Evolutionary conservation across 2,329 filamentous ascomycete genomes (phyloP).

Genomic region (Cercospora zeae-maydis): DNA sequence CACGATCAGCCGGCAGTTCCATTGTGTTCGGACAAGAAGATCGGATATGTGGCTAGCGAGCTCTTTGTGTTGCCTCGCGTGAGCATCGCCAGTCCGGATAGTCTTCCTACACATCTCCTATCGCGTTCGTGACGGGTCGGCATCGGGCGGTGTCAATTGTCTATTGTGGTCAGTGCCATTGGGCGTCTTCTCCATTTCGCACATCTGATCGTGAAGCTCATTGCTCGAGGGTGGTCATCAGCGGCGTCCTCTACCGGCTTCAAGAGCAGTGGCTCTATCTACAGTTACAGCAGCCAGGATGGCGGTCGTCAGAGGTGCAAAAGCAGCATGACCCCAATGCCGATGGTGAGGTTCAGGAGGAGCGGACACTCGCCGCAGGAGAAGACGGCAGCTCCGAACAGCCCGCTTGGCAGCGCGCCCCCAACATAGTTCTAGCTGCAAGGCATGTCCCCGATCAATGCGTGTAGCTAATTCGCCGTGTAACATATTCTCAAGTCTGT

Average conservation of each 20-base stretch:
- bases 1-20: background rate
- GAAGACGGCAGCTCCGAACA: background rate
- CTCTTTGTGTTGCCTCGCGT: background rate
- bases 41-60: background rate
- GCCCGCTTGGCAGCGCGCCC: background rate
- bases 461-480: background rate
- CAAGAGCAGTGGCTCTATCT: background rate
- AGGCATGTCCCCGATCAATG: conserved; percentile 1
- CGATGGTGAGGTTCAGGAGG: background rate
- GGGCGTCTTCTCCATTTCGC: background rate
- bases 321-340: background rate
- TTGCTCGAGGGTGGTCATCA: background rate
- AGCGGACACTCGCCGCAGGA: background rate
- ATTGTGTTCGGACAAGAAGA: background rate
- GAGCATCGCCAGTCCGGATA: background rate
- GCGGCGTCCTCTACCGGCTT: background rate
- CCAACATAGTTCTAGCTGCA: background rate
- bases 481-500: background rate
- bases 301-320: background rate
- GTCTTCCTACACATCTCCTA: background rate
- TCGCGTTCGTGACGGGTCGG: background rate
- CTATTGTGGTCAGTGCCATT: background rate
- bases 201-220: background rate
- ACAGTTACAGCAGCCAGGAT: background rate
- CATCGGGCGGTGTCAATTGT: background rate